Conservation (phyloP, 371 early-diverging fungal genomes). For the Mortierella sp. region DNA sequence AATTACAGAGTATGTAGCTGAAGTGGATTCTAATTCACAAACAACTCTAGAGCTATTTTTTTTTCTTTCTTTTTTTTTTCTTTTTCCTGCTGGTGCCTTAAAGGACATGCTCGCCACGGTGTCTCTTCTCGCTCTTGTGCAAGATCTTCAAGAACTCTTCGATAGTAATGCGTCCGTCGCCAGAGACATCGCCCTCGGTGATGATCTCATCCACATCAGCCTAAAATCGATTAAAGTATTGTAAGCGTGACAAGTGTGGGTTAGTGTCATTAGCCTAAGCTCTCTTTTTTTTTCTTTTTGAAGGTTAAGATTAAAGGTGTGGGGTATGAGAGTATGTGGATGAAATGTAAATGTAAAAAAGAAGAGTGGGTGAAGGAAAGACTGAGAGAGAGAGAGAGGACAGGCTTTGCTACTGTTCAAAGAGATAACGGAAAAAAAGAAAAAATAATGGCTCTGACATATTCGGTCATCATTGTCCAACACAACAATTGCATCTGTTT, state of each 20-base stretch:
- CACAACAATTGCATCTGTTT: conserved; percentile 4
- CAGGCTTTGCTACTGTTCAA: too few species aligned
- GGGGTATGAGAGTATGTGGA: background rate
- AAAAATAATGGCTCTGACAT: conserved; percentile 1
- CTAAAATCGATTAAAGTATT: background rate
- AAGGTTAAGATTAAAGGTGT: background rate
- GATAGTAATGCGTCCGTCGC: conserved; percentile 34
- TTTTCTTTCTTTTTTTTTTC: background rate
- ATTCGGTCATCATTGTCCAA: conserved; percentile 23
- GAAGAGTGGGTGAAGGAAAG: background rate
- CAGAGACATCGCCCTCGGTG: conserved; percentile 37
- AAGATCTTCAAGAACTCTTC: conserved; percentile 44
- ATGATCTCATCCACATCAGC: conserved; percentile 42
- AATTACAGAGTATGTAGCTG: background rate
- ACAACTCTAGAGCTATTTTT: too few species aligned
- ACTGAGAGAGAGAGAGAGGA: background rate
- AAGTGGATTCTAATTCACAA: too few species aligned
- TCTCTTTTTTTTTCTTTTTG: background rate
- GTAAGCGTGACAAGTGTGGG: background rate
- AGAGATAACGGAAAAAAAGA: background rate
- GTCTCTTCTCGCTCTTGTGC: conserved; percentile 38
- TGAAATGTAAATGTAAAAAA: background rate
- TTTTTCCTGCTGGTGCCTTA: background rate
- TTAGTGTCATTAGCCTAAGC: background rate
- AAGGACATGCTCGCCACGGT: conserved; percentile 34